phyloP scores from a whole-genome alignment of 2,329 filamentous ascomycete species.

The Fusarium marasasianum region DNA sequence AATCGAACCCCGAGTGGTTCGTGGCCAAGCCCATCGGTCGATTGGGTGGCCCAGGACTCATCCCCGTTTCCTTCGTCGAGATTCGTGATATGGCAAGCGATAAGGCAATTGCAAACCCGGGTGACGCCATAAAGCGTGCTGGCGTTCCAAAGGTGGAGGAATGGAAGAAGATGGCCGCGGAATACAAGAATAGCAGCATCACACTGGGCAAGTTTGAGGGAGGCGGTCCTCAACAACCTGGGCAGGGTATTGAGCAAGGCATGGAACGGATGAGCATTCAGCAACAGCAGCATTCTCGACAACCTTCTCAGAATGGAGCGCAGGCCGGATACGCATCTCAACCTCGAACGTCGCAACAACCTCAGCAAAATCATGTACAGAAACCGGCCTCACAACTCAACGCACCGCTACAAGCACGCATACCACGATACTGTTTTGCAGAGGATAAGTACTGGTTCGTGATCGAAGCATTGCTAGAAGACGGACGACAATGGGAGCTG shows the following conservation, averaged over 20 bases:
- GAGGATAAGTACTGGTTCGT: constrained; percentile 99
- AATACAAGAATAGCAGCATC: constrained; percentile 99
- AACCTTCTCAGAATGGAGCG: constrained; percentile 42
- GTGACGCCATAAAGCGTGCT: constrained; percentile 85
- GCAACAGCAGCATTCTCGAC: constrained; percentile 41
- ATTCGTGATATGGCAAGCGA: constrained; percentile 94
- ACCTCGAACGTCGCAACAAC: constrained; percentile 43
- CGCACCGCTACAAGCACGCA: constrained; percentile 83
- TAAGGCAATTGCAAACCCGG: constrained; percentile 80
- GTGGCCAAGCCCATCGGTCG: constrained; percentile 98
- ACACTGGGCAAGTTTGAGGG: constrained; percentile 89
- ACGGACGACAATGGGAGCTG: constrained; percentile 91
- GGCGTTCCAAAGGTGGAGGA: constrained; percentile 96
- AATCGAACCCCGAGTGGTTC: constrained; percentile 99
- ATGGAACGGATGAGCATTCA: constrained; percentile 83
- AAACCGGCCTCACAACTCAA: constrained; percentile 66
- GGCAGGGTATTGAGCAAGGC: constrained; percentile 68
- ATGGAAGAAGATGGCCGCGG: constrained; percentile 99
- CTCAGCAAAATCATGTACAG: constrained; percentile 48
- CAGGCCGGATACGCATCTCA: constrained; percentile 44
- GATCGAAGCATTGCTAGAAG: constrained; percentile 89
- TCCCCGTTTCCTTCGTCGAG: constrained; percentile 96
- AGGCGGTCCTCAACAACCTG: constrained; percentile 52
- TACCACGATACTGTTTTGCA: constrained; percentile 93
- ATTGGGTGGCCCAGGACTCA: constrained; percentile 92